Conservation (phyloP, 2,329 filamentous ascomycete species). For the Trichoderma sp. region DNA sequence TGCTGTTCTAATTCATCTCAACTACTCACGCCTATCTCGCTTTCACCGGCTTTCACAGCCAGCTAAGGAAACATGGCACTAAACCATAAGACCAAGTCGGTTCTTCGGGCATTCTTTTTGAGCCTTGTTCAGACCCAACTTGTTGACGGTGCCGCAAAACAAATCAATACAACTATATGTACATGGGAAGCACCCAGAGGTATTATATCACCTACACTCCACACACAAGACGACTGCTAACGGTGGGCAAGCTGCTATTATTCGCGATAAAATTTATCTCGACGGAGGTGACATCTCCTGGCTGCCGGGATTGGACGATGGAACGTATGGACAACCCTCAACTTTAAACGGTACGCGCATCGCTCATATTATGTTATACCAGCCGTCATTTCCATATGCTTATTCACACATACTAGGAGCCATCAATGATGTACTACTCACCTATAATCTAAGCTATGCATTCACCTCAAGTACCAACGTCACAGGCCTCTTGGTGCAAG, state of each 20-base stretch:
- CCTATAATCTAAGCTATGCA: conserved; percentile 60
- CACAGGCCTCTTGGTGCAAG: conserved; percentile 52
- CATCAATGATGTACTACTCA: conserved; percentile 56
- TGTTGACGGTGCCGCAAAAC: conserved; percentile 52
- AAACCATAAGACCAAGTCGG: conserved; percentile 28
- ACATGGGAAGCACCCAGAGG: conserved; percentile 56
- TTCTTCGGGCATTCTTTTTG: conserved; percentile 31
- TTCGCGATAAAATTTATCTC: conserved; percentile 66
- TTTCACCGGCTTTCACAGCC: neutral
- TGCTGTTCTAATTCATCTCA: neutral
- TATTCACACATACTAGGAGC: conserved; percentile 49
- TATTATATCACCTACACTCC: conserved; percentile 32
- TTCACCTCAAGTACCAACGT: conserved; percentile 59
- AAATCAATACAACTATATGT: conserved; percentile 64
- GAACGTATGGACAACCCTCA: conserved; percentile 37
- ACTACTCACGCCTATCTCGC: neutral
- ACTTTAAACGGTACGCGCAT: conserved; percentile 47
- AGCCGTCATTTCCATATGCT: neutral
- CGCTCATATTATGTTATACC: neutral
- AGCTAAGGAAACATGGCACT: conserved; percentile 32
- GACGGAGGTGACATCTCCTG: conserved; percentile 65
- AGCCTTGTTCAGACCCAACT: conserved; percentile 44
- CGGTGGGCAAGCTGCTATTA: conserved; percentile 52
- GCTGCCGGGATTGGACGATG: conserved; percentile 54
- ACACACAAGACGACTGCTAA: conserved; percentile 31